Percentiles rank a stretch among this genome's conserved stretches.
Conservation (phyloP, 495 filamentous ascomycete species). For the Parathielavia hyrcaniae region DNA sequence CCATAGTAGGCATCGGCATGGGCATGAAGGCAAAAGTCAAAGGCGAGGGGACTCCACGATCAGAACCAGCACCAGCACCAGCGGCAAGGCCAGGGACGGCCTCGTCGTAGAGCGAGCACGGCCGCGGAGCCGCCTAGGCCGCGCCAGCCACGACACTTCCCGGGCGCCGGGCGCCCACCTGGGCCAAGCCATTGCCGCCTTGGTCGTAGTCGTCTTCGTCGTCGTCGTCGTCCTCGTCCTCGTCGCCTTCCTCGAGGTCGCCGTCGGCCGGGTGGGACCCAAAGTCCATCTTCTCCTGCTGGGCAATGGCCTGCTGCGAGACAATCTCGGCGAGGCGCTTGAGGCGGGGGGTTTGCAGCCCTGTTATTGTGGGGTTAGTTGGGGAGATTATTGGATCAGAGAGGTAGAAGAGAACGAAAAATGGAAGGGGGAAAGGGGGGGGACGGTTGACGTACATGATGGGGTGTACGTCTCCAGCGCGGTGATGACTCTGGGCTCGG, state of each 20-base stretch:
- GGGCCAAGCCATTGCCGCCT: slow-evolving; percentile 33
- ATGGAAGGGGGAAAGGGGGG: background rate
- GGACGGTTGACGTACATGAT: slow-evolving; percentile 59
- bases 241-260: slow-evolving; percentile 33
- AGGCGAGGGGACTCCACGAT: too few species aligned
- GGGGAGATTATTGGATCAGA: background rate
- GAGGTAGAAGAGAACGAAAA: too few species aligned
- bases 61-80: background rate
- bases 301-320: slow-evolving; percentile 86
- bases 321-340: slow-evolving; percentile 97
- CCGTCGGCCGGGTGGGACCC: slow-evolving; percentile 35
- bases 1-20: background rate
- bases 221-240: slow-evolving; percentile 36
- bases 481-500: slow-evolving; percentile 90
- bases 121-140: slow-evolving; percentile 25
- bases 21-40: background rate
- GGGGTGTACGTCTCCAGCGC: slow-evolving; percentile 97
- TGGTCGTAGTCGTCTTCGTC: slow-evolving; percentile 34
- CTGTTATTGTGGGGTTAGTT: slow-evolving; percentile 34
- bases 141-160: slow-evolving; percentile 22
- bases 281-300: slow-evolving; percentile 75
- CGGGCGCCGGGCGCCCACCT: slow-evolving; percentile 31
- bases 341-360: slow-evolving; percentile 92
- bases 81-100: too few species aligned
- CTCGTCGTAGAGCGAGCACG: slow-evolving; percentile 7